Conservation (phyloP, 2,329 filamentous ascomycete species). For the Diplodia intermedia region DNA sequence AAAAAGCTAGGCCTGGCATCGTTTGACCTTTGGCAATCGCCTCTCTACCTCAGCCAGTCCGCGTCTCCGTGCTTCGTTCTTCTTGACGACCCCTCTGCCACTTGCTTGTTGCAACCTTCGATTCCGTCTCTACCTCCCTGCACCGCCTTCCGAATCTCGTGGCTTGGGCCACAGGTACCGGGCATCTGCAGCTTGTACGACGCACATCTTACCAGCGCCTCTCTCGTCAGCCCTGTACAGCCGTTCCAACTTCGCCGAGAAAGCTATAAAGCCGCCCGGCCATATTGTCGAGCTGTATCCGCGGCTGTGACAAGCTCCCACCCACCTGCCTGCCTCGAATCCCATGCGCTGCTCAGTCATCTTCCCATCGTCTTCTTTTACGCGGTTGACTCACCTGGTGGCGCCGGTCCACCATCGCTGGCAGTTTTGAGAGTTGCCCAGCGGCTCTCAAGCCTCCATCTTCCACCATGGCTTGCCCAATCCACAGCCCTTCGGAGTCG, state of each 20-base stretch:
- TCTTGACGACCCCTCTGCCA: slow-evolving; percentile 12
- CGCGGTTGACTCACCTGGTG: slow-evolving; percentile 26
- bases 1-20: background rate
- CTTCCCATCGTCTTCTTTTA: slow-evolving; percentile 17
- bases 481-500: background rate
- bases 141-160: slow-evolving; percentile 6
- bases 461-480: slow-evolving; percentile 18
- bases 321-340: background rate
- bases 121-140: slow-evolving; percentile 7
- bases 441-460: background rate
- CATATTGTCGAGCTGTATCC: slow-evolving; percentile 7
- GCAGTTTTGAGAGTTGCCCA: slow-evolving; percentile 19
- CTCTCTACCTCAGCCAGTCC: background rate
- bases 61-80: background rate
- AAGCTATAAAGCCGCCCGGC: background rate
- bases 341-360: slow-evolving; percentile 29
- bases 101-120: slow-evolving; percentile 2
- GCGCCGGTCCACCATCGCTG: slow-evolving; percentile 32
- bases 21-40: slow-evolving; percentile 3
- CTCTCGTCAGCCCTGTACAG: slow-evolving; percentile 25
- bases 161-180: slow-evolving; percentile 1
- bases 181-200: slow-evolving; percentile 19
- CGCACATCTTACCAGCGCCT: slow-evolving; percentile 6
- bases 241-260: background rate
- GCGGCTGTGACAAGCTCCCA: background rate